These are phyloP conservation scores for Vanrija sp. DNA, from an alignment of 1,284 basidiomycete species.

Conservation along the genomic window DNA sequence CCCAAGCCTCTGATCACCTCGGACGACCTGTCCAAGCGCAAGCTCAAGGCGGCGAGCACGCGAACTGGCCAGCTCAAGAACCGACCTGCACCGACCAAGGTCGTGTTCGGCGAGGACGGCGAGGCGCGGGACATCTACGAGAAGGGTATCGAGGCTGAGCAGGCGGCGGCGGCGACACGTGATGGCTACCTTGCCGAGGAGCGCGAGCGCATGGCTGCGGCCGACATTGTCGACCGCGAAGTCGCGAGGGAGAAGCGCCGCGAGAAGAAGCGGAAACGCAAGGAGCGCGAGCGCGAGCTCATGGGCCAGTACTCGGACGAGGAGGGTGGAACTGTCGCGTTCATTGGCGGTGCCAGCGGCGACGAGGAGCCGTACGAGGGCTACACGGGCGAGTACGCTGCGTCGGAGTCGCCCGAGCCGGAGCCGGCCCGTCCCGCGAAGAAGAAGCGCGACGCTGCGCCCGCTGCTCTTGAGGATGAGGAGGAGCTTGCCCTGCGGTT, in stretches of 20 bases:
- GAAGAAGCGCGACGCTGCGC: slow-evolving; percentile 11
- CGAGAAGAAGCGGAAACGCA: slow-evolving; percentile 78
- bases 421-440: slow-evolving; percentile 6
- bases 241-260: slow-evolving; percentile 81
- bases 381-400: background rate
- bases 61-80: slow-evolving; percentile 70
- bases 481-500: slow-evolving; percentile 45
- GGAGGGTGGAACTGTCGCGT: slow-evolving; percentile 12
- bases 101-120: slow-evolving; percentile 84
- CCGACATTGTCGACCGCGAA: slow-evolving; percentile 71
- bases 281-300: slow-evolving; percentile 71
- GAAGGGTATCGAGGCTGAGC: slow-evolving; percentile 63
- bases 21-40: slow-evolving; percentile 58
- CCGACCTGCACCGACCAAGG: slow-evolving; percentile 58
- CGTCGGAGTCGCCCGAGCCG: slow-evolving; percentile 15
- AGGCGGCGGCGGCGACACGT: slow-evolving; percentile 63
- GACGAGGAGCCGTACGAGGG: slow-evolving; percentile 9
- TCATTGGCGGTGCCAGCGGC: slow-evolving; percentile 10
- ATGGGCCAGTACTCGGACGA: slow-evolving; percentile 11
- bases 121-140: slow-evolving; percentile 74
- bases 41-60: slow-evolving; percentile 66
- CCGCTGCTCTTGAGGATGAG: slow-evolving; percentile 39
- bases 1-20: slow-evolving; percentile 30
- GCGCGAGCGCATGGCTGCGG: slow-evolving; percentile 63
- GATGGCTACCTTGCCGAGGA: slow-evolving; percentile 68